Percentiles rank a stretch among this genome's conserved stretches.
These are phyloP conservation scores for Pseudonitzschia multiseries DNA, from an alignment of 108 stramenopile species.

Conservation along the genomic window DNA sequence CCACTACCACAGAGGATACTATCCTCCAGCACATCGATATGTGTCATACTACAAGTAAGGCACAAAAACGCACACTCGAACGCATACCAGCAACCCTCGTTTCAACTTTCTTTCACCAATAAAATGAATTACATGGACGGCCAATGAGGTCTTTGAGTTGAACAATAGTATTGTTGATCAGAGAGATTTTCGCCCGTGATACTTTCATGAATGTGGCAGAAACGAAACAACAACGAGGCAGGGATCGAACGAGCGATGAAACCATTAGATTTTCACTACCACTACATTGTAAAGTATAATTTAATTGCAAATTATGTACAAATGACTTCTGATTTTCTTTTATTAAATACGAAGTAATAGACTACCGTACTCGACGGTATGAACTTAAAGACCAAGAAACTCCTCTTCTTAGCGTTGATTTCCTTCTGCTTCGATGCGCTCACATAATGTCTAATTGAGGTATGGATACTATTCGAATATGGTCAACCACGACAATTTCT, in stretches of 20 bases:
- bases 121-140: not conserved
- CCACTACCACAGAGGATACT: conserved; percentile 1
- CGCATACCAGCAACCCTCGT: not conserved
- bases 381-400: no score
- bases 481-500: no score
- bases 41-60: conserved; percentile 9
- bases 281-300: no score
- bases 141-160: not conserved
- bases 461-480: no score
- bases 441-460: no score
- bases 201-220: not conserved
- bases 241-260: not conserved
- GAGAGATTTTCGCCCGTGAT: not conserved
- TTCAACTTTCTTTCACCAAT: not conserved
- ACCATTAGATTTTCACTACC: not conserved
- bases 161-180: not conserved
- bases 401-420: no score
- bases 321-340: no score
- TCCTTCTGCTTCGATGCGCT: no score
- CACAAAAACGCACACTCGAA: not conserved
- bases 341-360: no score
- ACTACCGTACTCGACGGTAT: no score
- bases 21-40: conserved; percentile 8
- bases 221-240: not conserved
- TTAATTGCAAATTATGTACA: no score